phyloP scores from a whole-genome alignment of 73 alveolate species.

The Symbiodinium natans region DNA sequence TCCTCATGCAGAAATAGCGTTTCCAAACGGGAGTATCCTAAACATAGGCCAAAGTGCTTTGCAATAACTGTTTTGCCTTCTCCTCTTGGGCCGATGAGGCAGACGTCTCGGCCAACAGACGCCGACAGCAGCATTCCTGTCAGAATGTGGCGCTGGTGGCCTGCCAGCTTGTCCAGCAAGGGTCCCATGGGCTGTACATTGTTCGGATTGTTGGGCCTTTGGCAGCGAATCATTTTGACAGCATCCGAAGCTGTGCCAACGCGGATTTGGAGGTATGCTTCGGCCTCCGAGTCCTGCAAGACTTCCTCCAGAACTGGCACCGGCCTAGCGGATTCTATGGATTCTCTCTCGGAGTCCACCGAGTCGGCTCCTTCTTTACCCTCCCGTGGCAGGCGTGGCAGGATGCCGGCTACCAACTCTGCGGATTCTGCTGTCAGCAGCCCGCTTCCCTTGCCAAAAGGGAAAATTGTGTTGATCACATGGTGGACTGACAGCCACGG shows the following conservation, averaged over 20 bases:
- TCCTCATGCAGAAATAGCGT: conserved; percentile 48
- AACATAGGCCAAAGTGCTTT: conserved; percentile 2
- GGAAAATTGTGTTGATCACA: not conserved
- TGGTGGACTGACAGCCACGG: conserved; percentile 32
- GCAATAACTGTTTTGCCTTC: conserved; percentile 64
- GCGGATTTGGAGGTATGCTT: not conserved
- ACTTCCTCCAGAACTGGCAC: conserved; percentile 1
- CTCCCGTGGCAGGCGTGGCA: not conserved
- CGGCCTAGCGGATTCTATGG: not conserved
- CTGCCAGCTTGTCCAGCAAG: not conserved
- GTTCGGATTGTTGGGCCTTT: not conserved
- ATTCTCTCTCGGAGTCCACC: not conserved
- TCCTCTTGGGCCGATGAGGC: conserved; percentile 81
- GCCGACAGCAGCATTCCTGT: conserved; percentile 33
- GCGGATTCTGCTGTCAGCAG: conserved; percentile 12
- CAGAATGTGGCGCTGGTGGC: conserved; percentile 20
- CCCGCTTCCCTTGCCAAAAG: conserved; percentile 27
- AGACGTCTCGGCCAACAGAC: conserved; percentile 31
- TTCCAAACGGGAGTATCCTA: conserved; percentile 14
- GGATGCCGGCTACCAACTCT: conserved; percentile 38
- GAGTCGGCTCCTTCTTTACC: not conserved
- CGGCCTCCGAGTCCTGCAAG: not conserved
- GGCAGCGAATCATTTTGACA: not conserved
- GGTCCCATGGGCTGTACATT: not conserved
- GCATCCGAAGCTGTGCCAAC: not conserved